Percentiles rank a stretch among this genome's conserved stretches.
These are phyloP conservation scores for Hydnomerulius pinastri DNA, from an alignment of 768 basidiomycete species.

Conservation along the genomic window DNA sequence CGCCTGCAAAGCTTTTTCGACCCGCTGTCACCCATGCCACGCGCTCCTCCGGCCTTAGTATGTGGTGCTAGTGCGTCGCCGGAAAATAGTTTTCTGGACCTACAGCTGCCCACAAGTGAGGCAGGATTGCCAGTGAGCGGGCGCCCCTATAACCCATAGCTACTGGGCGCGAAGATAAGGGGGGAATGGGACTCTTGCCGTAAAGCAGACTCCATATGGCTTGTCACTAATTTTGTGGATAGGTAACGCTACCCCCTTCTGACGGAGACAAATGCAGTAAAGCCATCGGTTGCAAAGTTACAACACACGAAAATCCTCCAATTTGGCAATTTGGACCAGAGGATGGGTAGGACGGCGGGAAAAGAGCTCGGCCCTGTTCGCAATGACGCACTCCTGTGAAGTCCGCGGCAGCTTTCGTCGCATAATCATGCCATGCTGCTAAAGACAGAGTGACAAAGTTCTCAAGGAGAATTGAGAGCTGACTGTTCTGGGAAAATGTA, in stretches of 20 bases:
- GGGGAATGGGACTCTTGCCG: slow-evolving; percentile 1
- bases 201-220: slow-evolving; percentile 4
- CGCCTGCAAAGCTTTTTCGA: neutral
- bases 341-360: too few relatives aligned
- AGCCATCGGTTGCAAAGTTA: neutral
- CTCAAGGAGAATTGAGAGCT: slow-evolving; percentile 14
- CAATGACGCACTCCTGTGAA: slow-evolving; percentile 22
- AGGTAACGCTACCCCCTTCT: neutral
- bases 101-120: slow-evolving; percentile 1
- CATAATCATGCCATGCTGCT: slow-evolving; percentile 12
- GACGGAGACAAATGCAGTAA: slow-evolving; percentile 4
- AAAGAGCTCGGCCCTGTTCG: slow-evolving; percentile 11
- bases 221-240: neutral
- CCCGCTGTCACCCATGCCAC: neutral
- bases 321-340: neutral
- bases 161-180: slow-evolving; percentile 17
- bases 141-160: too few relatives aligned
- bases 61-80: neutral
- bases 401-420: slow-evolving; percentile 18
- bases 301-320: neutral
- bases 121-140: slow-evolving; percentile 1
- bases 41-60: neutral
- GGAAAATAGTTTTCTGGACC: neutral
- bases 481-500: slow-evolving; percentile 18
- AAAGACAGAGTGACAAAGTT: slow-evolving; percentile 13